A percentile compares a stretch with the other conserved stretches of the same genome.
These are phyloP conservation scores for Thalassiosira sp. DNA, from an alignment of 352 stramenopile species.

Conservation along the genomic window DNA sequence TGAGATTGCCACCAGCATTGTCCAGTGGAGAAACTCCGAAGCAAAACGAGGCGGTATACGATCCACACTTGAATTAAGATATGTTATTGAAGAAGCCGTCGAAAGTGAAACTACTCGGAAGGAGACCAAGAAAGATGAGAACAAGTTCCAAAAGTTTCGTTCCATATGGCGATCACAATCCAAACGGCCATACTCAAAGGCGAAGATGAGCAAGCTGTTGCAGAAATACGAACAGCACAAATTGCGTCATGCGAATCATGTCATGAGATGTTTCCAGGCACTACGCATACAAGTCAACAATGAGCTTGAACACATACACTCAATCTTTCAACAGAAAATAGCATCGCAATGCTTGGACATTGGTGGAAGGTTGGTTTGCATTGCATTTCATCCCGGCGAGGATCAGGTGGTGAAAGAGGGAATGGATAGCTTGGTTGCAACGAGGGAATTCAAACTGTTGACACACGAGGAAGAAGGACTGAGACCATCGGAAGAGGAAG, in stretches of 20 bases:
- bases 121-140: not conserved
- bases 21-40: slow-evolving; percentile 11
- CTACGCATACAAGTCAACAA: slow-evolving; percentile 23
- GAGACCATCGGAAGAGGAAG: slow-evolving; percentile 19
- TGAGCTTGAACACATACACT: slow-evolving; percentile 19
- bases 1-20: slow-evolving; percentile 9
- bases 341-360: slow-evolving; percentile 1
- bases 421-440: slow-evolving; percentile 19
- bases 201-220: slow-evolving; percentile 3
- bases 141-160: not conserved
- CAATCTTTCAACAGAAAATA: slow-evolving; percentile 4
- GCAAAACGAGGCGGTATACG: slow-evolving; percentile 5
- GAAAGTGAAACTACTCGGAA: not conserved
- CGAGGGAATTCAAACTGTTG: slow-evolving; percentile 9
- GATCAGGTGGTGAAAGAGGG: slow-evolving; percentile 2
- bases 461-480: slow-evolving; percentile 22
- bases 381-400: slow-evolving; percentile 29
- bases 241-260: slow-evolving; percentile 8
- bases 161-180: not conserved
- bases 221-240: slow-evolving; percentile 18
- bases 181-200: not conserved
- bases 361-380: slow-evolving; percentile 19
- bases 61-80: slow-evolving; percentile 32
- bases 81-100: slow-evolving; percentile 26
- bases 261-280: slow-evolving; percentile 30